phyloP scores from a whole-genome alignment of 352 stramenopile species.

The Pythium chondricola region DNA sequence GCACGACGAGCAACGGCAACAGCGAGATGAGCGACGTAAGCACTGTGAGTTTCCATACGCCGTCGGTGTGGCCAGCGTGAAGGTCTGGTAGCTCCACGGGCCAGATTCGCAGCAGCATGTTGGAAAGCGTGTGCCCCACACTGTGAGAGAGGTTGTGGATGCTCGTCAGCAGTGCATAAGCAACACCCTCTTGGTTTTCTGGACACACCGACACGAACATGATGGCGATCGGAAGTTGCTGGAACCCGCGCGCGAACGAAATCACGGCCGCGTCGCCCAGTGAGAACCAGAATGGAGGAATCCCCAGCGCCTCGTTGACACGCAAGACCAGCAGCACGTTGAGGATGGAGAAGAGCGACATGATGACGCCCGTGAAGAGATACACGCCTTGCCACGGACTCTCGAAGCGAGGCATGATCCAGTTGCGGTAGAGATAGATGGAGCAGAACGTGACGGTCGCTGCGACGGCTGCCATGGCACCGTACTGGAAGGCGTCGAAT shows the following conservation, averaged over 20 bases:
- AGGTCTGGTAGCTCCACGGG: slow-evolving; percentile 64
- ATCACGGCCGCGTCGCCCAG: slow-evolving; percentile 60
- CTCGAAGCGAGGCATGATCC: slow-evolving; percentile 33
- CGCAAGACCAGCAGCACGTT: slow-evolving; percentile 65
- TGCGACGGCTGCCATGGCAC: slow-evolving; percentile 55
- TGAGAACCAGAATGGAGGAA: slow-evolving; percentile 73
- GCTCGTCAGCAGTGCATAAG: slow-evolving; percentile 73
- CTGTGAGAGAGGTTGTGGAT: slow-evolving; percentile 65
- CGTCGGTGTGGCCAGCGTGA: slow-evolving; percentile 37
- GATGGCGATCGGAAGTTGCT: slow-evolving; percentile 70
- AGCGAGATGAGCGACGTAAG: slow-evolving; percentile 55
- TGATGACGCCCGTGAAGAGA: slow-evolving; percentile 46
- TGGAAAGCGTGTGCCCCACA: slow-evolving; percentile 68
- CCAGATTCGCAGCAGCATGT: slow-evolving; percentile 70
- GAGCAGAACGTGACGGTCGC: slow-evolving; percentile 59
- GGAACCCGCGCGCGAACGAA: slow-evolving; percentile 67
- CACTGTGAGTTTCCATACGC: slow-evolving; percentile 76
- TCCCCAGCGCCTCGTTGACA: slow-evolving; percentile 51
- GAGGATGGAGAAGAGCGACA: slow-evolving; percentile 57
- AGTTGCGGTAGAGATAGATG: slow-evolving; percentile 47
- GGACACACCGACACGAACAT: slow-evolving; percentile 77
- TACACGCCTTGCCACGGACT: slow-evolving; percentile 63
- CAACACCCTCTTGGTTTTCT: slow-evolving; percentile 64
- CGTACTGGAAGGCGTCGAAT: slow-evolving; percentile 78
- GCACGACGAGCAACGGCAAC: slow-evolving; percentile 42